These are phyloP conservation scores for Dryas drummondii DNA, from an alignment of 306 rosid species.

Conservation along the genomic window DNA sequence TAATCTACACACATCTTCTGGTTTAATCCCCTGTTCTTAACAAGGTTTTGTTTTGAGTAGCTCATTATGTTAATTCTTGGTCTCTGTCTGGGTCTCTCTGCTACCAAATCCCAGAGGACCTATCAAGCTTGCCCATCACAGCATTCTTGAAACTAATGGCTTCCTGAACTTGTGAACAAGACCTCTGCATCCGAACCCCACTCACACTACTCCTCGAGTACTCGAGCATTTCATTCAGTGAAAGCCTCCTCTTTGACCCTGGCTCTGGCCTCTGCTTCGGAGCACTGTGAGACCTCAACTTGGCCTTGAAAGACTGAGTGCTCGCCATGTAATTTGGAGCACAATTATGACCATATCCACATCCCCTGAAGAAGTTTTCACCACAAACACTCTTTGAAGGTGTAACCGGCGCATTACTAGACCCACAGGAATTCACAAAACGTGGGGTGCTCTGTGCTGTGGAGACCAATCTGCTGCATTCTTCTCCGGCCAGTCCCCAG, in stretches of 20 bases:
- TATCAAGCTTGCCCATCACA: conserved; percentile 68
- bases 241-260: conserved; percentile 57
- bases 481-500: conserved; percentile 70
- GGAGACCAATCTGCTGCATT: conserved; percentile 58
- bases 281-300: conserved; percentile 83
- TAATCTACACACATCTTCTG: conserved; percentile 17
- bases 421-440: conserved; percentile 46
- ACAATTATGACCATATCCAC: neutral
- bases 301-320: conserved; percentile 78
- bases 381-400: conserved; percentile 61
- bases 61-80: too few species aligned
- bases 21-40: neutral
- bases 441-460: conserved; percentile 92
- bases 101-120: conserved; percentile 40
- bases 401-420: conserved; percentile 38
- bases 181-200: conserved; percentile 80
- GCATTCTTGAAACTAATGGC: conserved; percentile 75
- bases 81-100: neutral
- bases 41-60: too few species aligned
- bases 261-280: conserved; percentile 88
- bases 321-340: conserved; percentile 73
- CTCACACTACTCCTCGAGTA: conserved; percentile 64
- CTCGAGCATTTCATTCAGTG: conserved; percentile 66
- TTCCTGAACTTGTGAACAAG: conserved; percentile 77
- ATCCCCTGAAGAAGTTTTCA: conserved; percentile 41